These are phyloP conservation scores for Tolypocladium ovalisporum DNA, from an alignment of 2,329 filamentous ascomycete genomes.

Conservation along the genomic window DNA sequence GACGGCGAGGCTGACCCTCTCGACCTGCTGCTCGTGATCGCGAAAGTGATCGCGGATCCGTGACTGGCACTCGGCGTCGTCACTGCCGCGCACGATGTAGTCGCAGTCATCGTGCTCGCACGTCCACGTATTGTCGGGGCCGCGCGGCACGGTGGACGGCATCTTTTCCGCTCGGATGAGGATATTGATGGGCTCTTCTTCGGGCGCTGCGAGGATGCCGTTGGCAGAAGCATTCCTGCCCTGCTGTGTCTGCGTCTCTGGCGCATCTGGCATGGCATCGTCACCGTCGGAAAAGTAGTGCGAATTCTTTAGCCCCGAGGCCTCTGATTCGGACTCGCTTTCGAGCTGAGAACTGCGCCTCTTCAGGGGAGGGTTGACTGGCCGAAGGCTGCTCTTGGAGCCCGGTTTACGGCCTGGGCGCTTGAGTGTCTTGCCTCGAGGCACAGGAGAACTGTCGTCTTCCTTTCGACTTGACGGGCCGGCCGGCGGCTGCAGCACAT, in stretches of 20 bases:
- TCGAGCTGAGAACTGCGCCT: conserved; percentile 27
- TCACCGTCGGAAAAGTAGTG: conserved; percentile 20
- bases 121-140: conserved; percentile 53
- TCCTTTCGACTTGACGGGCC: conserved; percentile 1
- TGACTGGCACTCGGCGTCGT: conserved; percentile 40
- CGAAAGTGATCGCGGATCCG: conserved; percentile 50
- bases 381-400: conserved; percentile 34
- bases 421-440: conserved; percentile 16
- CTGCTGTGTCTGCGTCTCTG: neutral
- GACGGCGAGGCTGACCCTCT: conserved; percentile 40
- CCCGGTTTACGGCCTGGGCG: conserved; percentile 21
- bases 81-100: conserved; percentile 53
- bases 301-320: conserved; percentile 22
- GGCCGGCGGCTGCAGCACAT: neutral
- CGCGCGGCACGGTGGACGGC: conserved; percentile 37
- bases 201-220: conserved; percentile 2
- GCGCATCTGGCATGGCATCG: conserved; percentile 16
- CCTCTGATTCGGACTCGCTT: conserved; percentile 25
- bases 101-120: conserved; percentile 55
- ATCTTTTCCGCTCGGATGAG: conserved; percentile 38
- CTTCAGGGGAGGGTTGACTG: conserved; percentile 30
- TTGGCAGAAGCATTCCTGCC: conserved; percentile 9
- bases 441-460: conserved; percentile 8
- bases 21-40: conserved; percentile 45
- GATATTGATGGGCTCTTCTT: conserved; percentile 23